Percentiles rank a stretch among this genome's conserved stretches.
Evolutionary conservation across 768 basidiomycete genomes (phyloP).

Genomic region (Artomyces pyxidatus): DNA sequence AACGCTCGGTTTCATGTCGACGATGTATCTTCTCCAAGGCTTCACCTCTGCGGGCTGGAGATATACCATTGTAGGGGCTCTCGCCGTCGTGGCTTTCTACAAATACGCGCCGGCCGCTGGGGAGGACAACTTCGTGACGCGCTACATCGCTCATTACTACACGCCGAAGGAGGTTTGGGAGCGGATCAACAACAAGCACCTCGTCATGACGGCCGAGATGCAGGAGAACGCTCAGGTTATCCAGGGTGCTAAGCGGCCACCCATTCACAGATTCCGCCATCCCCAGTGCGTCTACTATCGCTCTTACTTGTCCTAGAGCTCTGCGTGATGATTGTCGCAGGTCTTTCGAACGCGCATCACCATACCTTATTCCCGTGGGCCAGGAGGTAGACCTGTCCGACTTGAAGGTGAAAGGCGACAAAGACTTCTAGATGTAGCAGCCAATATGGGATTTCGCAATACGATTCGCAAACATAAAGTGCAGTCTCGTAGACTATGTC

Average conservation of each 20-base stretch:
- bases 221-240: constrained; percentile 37
- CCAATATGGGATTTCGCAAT: background rate
- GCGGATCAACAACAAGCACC: constrained; percentile 48
- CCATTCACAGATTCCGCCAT: constrained; percentile 56
- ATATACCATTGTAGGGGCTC: constrained; percentile 43
- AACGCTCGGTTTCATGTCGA: background rate
- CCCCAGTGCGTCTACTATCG: constrained; percentile 45
- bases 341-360: constrained; percentile 6
- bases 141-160: constrained; percentile 53
- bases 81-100: constrained; percentile 47
- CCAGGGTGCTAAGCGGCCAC: constrained; percentile 34
- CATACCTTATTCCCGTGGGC: constrained; percentile 13
- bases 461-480: no score
- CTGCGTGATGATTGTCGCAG: no score
- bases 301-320: no score
- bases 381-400: constrained; percentile 12
- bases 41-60: constrained; percentile 65
- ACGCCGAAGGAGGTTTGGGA: constrained; percentile 50
- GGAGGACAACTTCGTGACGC: constrained; percentile 57
- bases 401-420: constrained; percentile 10
- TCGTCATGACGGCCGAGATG: constrained; percentile 34
- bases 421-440: constrained; percentile 4
- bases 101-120: constrained; percentile 59
- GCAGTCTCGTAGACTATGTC: no score
- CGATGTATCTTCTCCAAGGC: constrained; percentile 28